Evolutionary conservation across 2,329 filamentous ascomycete genomes (phyloP).

Genomic region (Penicillium sp.): DNA sequence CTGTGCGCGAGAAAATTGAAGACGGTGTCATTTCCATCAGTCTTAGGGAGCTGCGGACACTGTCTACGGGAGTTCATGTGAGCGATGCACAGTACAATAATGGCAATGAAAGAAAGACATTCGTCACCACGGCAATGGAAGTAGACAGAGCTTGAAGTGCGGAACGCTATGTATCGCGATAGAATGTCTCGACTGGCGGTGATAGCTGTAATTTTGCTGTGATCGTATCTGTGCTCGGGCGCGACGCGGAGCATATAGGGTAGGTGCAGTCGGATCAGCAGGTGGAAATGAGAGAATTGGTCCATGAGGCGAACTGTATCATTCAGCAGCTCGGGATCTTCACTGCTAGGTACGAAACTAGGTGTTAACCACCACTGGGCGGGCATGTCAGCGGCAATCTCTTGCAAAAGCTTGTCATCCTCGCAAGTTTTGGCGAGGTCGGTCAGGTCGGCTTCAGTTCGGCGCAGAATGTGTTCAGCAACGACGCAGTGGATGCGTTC

Average conservation of each 20-base stretch:
- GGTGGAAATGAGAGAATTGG: constrained; percentile 54
- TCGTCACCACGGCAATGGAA: constrained; percentile 53
- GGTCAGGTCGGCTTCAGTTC: constrained; percentile 41
- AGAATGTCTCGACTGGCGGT: constrained; percentile 55
- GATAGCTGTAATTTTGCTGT: constrained; percentile 52
- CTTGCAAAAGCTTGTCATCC: constrained; percentile 46
- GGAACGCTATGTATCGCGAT: constrained; percentile 50
- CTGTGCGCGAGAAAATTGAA: constrained; percentile 43
- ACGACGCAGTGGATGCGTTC: constrained; percentile 49
- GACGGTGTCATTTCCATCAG: neutral
- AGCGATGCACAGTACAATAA: constrained; percentile 46
- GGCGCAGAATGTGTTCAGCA: constrained; percentile 50
- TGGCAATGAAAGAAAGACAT: constrained; percentile 50
- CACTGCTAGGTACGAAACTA: constrained; percentile 16
- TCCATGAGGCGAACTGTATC: constrained; percentile 43
- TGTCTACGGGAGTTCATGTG: constrained; percentile 38
- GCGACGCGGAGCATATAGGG: constrained; percentile 46
- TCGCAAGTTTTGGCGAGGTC: constrained; percentile 48
- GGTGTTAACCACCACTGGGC: constrained; percentile 51
- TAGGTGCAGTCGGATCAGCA: constrained; percentile 56
- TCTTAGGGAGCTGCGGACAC: neutral
- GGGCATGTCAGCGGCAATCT: constrained; percentile 44
- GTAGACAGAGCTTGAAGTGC: constrained; percentile 37
- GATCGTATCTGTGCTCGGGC: constrained; percentile 41
- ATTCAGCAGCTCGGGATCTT: constrained; percentile 24